phyloP scores from a whole-genome alignment of 2,329 filamentous ascomycete genomes.

The Colletotrichum sp. region DNA sequence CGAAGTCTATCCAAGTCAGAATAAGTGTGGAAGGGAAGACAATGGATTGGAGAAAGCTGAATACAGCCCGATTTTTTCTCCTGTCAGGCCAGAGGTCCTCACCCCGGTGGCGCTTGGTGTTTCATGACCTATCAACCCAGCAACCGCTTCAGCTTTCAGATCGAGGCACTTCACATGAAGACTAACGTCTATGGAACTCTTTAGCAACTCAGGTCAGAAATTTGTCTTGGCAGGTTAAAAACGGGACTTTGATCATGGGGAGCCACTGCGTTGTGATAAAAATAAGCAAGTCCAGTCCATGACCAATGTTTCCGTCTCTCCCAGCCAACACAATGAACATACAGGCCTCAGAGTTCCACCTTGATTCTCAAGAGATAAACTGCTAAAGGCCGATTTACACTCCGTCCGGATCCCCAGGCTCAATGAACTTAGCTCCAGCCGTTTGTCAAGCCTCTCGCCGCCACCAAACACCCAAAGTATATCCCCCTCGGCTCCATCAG shows the following conservation, averaged over 20 bases:
- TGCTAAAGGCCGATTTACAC: too few relatives aligned
- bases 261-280: neutral
- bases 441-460: too few relatives aligned
- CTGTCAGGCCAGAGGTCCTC: neutral
- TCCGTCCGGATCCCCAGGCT: too few relatives aligned
- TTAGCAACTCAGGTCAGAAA: rapidly evolving
- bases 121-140: neutral
- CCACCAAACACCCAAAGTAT: too few relatives aligned
- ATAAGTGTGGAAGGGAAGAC: neutral
- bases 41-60: neutral
- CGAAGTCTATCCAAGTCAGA: neutral
- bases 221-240: neutral
- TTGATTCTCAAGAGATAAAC: too few relatives aligned
- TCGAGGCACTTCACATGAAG: neutral
- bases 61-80: neutral
- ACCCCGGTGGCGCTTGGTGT: neutral
- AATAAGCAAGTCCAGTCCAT: rapidly evolving
- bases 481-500: too few relatives aligned
- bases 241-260: too few relatives aligned
- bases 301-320: too few relatives aligned
- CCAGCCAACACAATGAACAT: too few relatives aligned
- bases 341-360: too few relatives aligned
- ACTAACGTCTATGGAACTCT: neutral
- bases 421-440: rapidly evolving
- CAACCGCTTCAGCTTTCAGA: neutral